phyloP scores from a whole-genome alignment of 768 basidiomycete species.

The Termitomyces sp. region DNA sequence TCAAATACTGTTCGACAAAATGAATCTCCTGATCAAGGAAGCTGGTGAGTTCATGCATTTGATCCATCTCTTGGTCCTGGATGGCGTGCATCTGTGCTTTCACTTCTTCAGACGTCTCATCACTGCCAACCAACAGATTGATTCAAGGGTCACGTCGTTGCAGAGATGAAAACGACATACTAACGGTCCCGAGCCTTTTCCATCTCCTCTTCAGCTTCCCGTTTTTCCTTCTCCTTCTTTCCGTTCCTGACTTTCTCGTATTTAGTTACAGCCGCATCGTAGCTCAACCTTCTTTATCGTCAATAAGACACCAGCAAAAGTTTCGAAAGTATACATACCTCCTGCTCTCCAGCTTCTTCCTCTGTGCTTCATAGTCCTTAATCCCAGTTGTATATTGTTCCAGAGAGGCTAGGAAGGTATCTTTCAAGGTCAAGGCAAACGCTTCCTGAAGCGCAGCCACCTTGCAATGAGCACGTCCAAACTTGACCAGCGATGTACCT shows the following conservation, averaged over 20 bases:
- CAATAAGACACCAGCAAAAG: neutral
- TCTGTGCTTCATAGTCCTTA: slow-evolving; percentile 73
- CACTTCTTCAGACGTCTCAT: slow-evolving; percentile 82
- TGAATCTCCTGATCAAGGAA: slow-evolving; percentile 73
- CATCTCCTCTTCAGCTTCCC: slow-evolving; percentile 80
- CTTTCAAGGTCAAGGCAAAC: slow-evolving; percentile 65
- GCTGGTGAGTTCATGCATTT: slow-evolving; percentile 62
- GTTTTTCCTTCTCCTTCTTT: slow-evolving; percentile 80
- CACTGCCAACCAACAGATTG: slow-evolving; percentile 37
- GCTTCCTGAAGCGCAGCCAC: slow-evolving; percentile 82
- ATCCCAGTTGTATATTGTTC: slow-evolving; percentile 65
- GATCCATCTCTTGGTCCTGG: slow-evolving; percentile 71
- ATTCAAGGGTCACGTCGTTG: neutral
- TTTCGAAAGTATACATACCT: slow-evolving; percentile 35
- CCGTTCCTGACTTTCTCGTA: slow-evolving; percentile 56
- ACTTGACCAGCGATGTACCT: slow-evolving; percentile 69
- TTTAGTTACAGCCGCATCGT: slow-evolving; percentile 71
- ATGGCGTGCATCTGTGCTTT: slow-evolving; percentile 75
- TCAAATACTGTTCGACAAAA: slow-evolving; percentile 67
- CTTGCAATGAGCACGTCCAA: slow-evolving; percentile 84
- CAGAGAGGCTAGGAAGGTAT: slow-evolving; percentile 67
- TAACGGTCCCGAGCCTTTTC: slow-evolving; percentile 67
- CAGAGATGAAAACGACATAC: slow-evolving; percentile 34
- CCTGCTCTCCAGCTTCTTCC: slow-evolving; percentile 85
- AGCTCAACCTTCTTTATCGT: slow-evolving; percentile 48